Percentiles rank a stretch among this genome's conserved stretches.
Conservation (phyloP, 257 asterid genomes). For the Rauvolfia tetraphylla region DNA sequence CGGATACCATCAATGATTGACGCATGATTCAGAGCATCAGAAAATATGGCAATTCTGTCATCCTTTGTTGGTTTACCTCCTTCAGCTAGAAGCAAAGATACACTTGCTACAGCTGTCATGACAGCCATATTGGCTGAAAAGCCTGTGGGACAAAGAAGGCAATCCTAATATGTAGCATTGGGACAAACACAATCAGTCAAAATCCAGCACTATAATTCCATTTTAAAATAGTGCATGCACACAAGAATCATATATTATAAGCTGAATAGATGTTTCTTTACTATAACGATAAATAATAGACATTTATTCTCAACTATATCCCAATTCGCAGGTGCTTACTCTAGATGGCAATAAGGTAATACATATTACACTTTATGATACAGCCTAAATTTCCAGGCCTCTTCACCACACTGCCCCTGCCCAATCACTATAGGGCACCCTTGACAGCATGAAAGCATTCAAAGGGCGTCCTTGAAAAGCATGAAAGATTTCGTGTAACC, state of each 20-base stretch:
- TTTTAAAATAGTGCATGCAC: background rate
- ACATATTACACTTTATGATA: background rate
- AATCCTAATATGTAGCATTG: constrained; percentile 76
- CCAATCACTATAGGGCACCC: background rate
- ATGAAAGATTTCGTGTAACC: background rate
- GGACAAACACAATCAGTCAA: constrained; percentile 42
- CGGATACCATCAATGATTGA: constrained; percentile 97
- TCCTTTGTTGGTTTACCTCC: constrained; percentile 43
- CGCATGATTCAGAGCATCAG: constrained; percentile 95
- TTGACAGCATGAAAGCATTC: constrained; percentile 1
- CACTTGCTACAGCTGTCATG: constrained; percentile 76
- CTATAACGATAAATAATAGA: background rate
- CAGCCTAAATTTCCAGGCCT: background rate
- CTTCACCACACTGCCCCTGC: background rate
- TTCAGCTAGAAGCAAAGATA: constrained; percentile 56
- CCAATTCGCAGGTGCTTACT: background rate
- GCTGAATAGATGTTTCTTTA: background rate
- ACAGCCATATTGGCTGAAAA: constrained; percentile 99
- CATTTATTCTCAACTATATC: background rate
- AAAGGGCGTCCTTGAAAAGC: background rate
- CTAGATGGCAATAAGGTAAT: background rate
- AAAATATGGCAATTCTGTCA: constrained; percentile 79
- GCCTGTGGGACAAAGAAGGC: constrained; percentile 99
- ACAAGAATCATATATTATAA: background rate
- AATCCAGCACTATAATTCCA: constrained; percentile 8